Evolutionary conservation across 2,329 filamentous ascomycete species (phyloP), one percentile per base, ranked within the genome.

Genomic region (Emergomyces pasteurianus): DNA sequence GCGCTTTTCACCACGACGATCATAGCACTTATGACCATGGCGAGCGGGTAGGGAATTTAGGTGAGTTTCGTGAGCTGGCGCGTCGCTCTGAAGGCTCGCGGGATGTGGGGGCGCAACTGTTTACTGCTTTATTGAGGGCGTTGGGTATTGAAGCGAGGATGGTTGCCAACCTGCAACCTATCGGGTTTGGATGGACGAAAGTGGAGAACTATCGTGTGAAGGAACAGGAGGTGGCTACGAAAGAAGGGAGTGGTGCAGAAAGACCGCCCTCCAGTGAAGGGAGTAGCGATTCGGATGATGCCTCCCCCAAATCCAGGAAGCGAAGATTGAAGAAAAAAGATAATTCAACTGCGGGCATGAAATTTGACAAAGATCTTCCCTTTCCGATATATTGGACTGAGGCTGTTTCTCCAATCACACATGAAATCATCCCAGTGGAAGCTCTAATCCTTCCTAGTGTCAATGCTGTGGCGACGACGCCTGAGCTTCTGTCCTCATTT

Each of bases 361-460:
- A 79, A 80, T 59, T 43, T 89, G 90, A 95, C 67, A 79, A 81
- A 23, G 91, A 95, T 66, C 79, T 96, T 34, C 83, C 86, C 2
- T 94, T 87, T 65, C 92, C 94, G 0, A 87, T 89, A 58, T 97
- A 97, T 72, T 99, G 94, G 94, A 88, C 88, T 0, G 94, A 99
- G 72, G 87, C 89, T 2, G 79, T 94, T 1, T 96, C 92, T 0
- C 88, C 90, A 1, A 80, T 90, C 3, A 92, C 89, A 0, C 84
- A 89, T 59, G 89, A 84, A 56, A 91, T 88, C 61, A 81, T 94
- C 9, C 81, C 91, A 0, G 87, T 96, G 2, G 92, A 96, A 61
- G 81, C 89, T 0, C 78, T 90, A 6, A 83, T 91, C 36, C 23
- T 57, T 8, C 54, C 54, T 16, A 73, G 81, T 58, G 86, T 84